A percentile compares a stretch with the other conserved stretches of the same genome.
These are phyloP conservation scores for Hyphopichia burtonii DNA, from an alignment of 1,139 yeast genomes.

Conservation along the genomic window DNA sequence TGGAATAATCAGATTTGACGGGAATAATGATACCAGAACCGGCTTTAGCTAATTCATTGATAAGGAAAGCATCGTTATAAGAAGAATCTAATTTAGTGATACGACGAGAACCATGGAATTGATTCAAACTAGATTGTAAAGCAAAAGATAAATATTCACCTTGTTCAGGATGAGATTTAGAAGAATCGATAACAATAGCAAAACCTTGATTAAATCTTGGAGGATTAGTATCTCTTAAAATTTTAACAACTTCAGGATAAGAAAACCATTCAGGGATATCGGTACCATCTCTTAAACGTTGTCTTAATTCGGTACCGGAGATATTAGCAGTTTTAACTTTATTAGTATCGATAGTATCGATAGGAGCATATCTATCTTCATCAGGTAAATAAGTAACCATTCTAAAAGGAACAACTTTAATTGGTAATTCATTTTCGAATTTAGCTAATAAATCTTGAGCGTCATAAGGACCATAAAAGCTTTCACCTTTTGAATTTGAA, in stretches of 20 bases:
- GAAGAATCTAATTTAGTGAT: slow-evolving; percentile 64
- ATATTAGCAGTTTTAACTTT: slow-evolving; percentile 84
- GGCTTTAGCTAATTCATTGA: slow-evolving; percentile 81
- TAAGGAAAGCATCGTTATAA: slow-evolving; percentile 56
- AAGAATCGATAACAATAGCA: slow-evolving; percentile 62
- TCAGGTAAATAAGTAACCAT: slow-evolving; percentile 97
- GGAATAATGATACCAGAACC: slow-evolving; percentile 88
- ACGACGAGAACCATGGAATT: slow-evolving; percentile 83
- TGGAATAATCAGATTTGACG: slow-evolving; percentile 22
- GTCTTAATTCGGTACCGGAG: slow-evolving; percentile 93
- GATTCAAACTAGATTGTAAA: slow-evolving; percentile 85
- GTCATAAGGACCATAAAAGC: slow-evolving; percentile 95
- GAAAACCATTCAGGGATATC: slow-evolving; percentile 97
- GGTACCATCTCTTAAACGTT: slow-evolving; percentile 80
- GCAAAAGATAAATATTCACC: slow-evolving; percentile 68
- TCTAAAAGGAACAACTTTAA: slow-evolving; percentile 93
- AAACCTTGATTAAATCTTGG: slow-evolving; percentile 90
- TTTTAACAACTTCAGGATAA: slow-evolving; percentile 91
- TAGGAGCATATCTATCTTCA: slow-evolving; percentile 92
- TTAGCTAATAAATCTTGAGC: slow-evolving; percentile 87
- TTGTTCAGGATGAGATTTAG: slow-evolving; percentile 52
- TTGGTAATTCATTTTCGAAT: slow-evolving; percentile 67
- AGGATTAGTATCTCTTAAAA: slow-evolving; percentile 89
- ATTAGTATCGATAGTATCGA: slow-evolving; percentile 76
- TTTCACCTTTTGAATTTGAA: slow-evolving; percentile 86